Evolutionary conservation across 2,329 filamentous ascomycete genomes (phyloP).

Genomic region (Hymenoscyphus salicellus): DNA sequence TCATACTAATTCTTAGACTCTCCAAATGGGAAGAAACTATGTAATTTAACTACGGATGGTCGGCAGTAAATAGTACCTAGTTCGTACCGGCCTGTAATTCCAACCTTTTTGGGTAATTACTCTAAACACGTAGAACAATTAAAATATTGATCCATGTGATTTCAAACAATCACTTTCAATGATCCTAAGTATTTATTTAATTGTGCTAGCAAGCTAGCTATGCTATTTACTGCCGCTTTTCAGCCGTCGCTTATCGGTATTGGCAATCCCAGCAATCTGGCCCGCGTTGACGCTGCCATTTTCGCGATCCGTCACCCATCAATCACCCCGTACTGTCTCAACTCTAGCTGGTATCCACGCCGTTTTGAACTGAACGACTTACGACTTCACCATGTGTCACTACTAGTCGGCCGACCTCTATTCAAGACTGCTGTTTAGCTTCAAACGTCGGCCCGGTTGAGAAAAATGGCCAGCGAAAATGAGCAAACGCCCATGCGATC

Average conservation of each 20-base stretch:
- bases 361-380: background rate
- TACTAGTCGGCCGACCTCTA: background rate
- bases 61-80: too few relatives aligned
- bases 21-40: background rate
- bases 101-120: too few relatives aligned
- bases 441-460: background rate
- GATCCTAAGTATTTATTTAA: too few relatives aligned
- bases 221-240: too few relatives aligned
- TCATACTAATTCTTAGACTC: background rate
- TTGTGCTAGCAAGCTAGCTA: too few relatives aligned
- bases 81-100: too few relatives aligned
- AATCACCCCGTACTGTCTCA: background rate
- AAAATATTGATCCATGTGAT: too few relatives aligned
- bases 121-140: too few relatives aligned
- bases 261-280: background rate
- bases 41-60: too few relatives aligned
- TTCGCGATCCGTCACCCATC: background rate
- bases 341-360: background rate
- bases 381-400: background rate
- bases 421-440: background rate
- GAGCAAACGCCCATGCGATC: conserved; percentile 24
- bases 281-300: background rate
- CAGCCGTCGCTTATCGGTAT: background rate
- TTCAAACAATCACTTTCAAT: too few relatives aligned
- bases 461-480: conserved; percentile 18